A percentile compares a stretch with the other conserved stretches of the same genome.
Conservation (phyloP, 805 yeast genomes). For the Suhomyces faveliae region DNA sequence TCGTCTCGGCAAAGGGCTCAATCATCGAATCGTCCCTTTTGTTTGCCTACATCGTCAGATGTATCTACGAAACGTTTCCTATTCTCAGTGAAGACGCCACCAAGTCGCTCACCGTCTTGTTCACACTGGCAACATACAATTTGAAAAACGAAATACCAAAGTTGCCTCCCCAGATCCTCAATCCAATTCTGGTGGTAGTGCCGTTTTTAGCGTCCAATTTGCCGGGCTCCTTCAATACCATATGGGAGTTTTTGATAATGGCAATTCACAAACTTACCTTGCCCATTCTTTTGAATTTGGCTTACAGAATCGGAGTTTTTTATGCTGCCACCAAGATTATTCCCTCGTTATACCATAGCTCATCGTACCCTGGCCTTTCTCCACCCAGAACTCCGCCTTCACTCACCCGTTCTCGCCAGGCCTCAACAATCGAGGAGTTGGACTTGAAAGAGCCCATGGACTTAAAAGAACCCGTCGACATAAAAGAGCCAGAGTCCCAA, state of each 20-base stretch:
- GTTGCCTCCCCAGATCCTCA: slow-evolving; percentile 33
- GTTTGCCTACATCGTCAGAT: slow-evolving; percentile 88
- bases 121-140: slow-evolving; percentile 34
- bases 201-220: slow-evolving; percentile 52
- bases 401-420: slow-evolving; percentile 29
- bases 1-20: slow-evolving; percentile 79
- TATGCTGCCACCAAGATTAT: slow-evolving; percentile 92
- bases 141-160: slow-evolving; percentile 34
- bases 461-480: not conserved
- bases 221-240: slow-evolving; percentile 51
- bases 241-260: slow-evolving; percentile 53
- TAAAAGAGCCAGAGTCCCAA: not conserved
- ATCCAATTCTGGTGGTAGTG: slow-evolving; percentile 27
- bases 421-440: slow-evolving; percentile 16
- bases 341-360: slow-evolving; percentile 61
- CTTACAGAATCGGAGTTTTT: slow-evolving; percentile 82
- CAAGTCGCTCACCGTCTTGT: slow-evolving; percentile 28
- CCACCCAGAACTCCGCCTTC: slow-evolving; percentile 45
- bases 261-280: slow-evolving; percentile 69
- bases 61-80: slow-evolving; percentile 90
- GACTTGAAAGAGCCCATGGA: not conserved
- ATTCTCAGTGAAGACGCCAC: slow-evolving; percentile 61
- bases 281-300: slow-evolving; percentile 75
- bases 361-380: slow-evolving; percentile 28
- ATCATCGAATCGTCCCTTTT: slow-evolving; percentile 85